Evolutionary conservation across 805 yeast genomes (phyloP), one percentile per base, ranked within the genome.

Genomic region (Candida parachauliodes): DNA sequence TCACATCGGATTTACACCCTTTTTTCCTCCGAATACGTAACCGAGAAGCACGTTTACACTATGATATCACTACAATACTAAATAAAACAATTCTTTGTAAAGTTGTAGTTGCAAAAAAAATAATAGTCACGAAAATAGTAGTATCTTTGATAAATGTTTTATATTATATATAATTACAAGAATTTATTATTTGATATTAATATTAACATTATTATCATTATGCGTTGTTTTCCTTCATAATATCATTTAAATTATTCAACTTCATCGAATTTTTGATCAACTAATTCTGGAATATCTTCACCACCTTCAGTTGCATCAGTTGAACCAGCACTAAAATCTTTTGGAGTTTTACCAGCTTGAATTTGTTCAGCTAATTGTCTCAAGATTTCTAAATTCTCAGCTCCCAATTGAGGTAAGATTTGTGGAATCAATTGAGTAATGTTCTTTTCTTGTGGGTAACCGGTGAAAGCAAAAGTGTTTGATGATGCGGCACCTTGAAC

Each of bases 391-490:
- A 88, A 80, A 71, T 93, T 86, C 70, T 91, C 98, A 52, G 95
- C 86, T 60, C 97, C 96, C 71, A 91, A 78, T 76, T 89, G 96
- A 55, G 95, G 89, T 62, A 91, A 79, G 69, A 91, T 88, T 68
- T 80, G 83, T 58, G 98, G 98, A 54, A 91, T 78, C 72, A 93
- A 79, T 58, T 89, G 96, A 51, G 93, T 82, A 60, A 91, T 79
- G 51, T 80, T 77, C 81, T 88, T 89, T 72, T 88, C 93, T 70
- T 87, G 93, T 49, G 95, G 86, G 68, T 82, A 80, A 67, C 98
- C 98, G 67, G 88, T 84, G 77, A 93, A 83, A 54, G 94, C 94
- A 65, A 83, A 86, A 49, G 95, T 84, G 81, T 91, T 89, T 76
- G 83, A 74, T 57, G 81, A 83, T 55, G 86, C 81, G 55, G 96